A percentile compares a stretch with the other conserved stretches of the same genome.
Evolutionary conservation across 73 alveolate species (phyloP).

Genomic region (Symbiodinium pilosum): DNA sequence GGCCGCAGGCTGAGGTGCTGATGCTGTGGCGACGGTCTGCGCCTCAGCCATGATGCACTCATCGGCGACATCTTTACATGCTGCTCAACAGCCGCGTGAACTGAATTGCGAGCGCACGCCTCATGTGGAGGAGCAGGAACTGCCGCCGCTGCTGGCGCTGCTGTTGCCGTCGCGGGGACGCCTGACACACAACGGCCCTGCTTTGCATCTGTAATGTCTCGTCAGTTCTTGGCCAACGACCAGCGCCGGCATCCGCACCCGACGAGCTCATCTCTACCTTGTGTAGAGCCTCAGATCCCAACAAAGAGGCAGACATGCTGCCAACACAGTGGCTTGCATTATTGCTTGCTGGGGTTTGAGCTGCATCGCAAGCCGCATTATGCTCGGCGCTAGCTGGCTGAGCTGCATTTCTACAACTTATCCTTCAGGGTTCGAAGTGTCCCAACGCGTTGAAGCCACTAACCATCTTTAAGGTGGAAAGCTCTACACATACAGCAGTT

Average conservation of each 20-base stretch:
- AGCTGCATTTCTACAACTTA: too few species aligned
- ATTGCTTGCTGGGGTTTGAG: background rate
- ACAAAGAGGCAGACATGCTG: background rate
- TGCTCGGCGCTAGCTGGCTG: slow-evolving; percentile 1
- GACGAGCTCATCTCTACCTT: background rate
- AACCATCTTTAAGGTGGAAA: too few species aligned
- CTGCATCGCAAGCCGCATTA: slow-evolving; percentile 1
- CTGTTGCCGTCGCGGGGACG: background rate
- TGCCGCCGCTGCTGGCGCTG: background rate
- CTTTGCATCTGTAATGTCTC: background rate
- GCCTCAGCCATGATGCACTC: background rate
- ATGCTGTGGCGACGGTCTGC: slow-evolving; percentile 30
- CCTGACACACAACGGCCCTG: background rate
- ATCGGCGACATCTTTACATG: background rate
- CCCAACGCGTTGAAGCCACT: too few species aligned
- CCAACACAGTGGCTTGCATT: too few species aligned
- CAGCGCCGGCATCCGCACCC: slow-evolving; percentile 15
- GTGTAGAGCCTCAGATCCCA: background rate
- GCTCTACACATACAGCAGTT: too few species aligned
- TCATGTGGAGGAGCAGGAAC: slow-evolving; percentile 4
- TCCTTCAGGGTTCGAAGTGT: too few species aligned
- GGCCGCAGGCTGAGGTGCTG: slow-evolving; percentile 45
- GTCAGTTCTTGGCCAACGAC: background rate
- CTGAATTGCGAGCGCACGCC: too few species aligned
- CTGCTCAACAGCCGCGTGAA: too few species aligned